A percentile compares a stretch with the other conserved stretches of the same genome.
Conservation (phyloP, 352 stramenopile genomes). For the Globisporangium mamillatum region DNA sequence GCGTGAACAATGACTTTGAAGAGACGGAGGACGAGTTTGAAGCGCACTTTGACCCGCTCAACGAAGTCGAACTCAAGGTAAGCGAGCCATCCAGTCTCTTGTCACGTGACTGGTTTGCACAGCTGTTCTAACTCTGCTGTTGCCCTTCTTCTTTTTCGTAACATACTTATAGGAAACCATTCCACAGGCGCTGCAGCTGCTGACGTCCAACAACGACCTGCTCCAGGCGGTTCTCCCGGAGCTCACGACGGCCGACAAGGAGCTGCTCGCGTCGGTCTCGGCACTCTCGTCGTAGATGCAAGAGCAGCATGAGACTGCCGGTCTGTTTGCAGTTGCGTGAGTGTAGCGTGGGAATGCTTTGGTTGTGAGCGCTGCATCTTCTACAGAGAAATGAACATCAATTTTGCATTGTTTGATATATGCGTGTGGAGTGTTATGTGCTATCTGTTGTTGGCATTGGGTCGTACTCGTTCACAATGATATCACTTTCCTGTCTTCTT, state of each 20-base stretch:
- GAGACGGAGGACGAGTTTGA: constrained; percentile 77
- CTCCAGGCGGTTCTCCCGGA: constrained; percentile 66
- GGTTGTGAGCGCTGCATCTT: neutral
- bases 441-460: neutral
- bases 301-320: neutral
- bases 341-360: neutral
- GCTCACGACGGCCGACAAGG: constrained; percentile 66
- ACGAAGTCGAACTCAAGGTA: constrained; percentile 80
- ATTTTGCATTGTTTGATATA: neutral
- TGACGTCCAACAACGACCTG: constrained; percentile 46
- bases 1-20: constrained; percentile 39
- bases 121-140: too few species aligned
- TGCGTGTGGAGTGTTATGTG: neutral
- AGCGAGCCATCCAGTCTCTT: neutral
- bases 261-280: constrained; percentile 49
- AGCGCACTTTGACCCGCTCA: constrained; percentile 75
- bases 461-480: neutral
- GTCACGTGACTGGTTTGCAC: too few species aligned
- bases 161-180: constrained; percentile 39
- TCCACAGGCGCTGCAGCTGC: constrained; percentile 48
- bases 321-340: neutral
- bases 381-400: neutral
- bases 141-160: too few species aligned
- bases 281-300: constrained; percentile 40
- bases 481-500: constrained; percentile 17